Evolutionary conservation across 177 flowering plant genomes (phyloP), one percentile per base, ranked within the genome.

Genomic region (Telopea speciosissima): DNA sequence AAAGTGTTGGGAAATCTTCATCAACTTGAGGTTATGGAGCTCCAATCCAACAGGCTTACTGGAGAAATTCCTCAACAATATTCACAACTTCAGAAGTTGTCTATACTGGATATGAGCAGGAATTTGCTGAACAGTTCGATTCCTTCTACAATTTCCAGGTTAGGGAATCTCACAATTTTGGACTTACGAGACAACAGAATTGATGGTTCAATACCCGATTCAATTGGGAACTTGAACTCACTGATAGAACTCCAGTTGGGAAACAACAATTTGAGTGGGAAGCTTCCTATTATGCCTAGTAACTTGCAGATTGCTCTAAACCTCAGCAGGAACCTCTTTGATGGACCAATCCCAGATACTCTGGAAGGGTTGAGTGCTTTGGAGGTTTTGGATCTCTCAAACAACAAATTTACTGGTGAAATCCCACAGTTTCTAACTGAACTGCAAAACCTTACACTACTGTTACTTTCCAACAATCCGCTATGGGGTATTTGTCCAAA

Each of bases 331-430:
- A 91, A 91, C 76, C 81, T 33, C 40, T 86, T 91, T 69, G 67
- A 74, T 54, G 94, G 93, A 31, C 52, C 65, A 25, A 88, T 91
- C 62, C 93, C 92, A 2, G 60, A 10, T 0, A 72, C 73, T 22
- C 78, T 91, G 14, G 24, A 73, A n/a, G 12, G 17, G 24, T 68
- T 91, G 66, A 19, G 6, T 3, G 31, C 10, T 2, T 69, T 91
- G 64, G 90, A 87, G 73, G 82, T 88, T 69, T 73, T 89, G 77
- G 93, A 89, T 78, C 88, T 89, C 65, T 89, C 97, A 1, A 72
- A 83, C 76, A 90, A 91, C 77, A 70, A 40, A 10, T 85, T 89
- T 67, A 75, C 84, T 0, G 97, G 97, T 36, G 54, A 74, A 23
- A 77, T 91, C 49, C 97, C 97, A 0, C 0, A 0, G 0, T 82